Conservation (phyloP, 441 rosid genomes). For the Flueggea neowawraea region DNA sequence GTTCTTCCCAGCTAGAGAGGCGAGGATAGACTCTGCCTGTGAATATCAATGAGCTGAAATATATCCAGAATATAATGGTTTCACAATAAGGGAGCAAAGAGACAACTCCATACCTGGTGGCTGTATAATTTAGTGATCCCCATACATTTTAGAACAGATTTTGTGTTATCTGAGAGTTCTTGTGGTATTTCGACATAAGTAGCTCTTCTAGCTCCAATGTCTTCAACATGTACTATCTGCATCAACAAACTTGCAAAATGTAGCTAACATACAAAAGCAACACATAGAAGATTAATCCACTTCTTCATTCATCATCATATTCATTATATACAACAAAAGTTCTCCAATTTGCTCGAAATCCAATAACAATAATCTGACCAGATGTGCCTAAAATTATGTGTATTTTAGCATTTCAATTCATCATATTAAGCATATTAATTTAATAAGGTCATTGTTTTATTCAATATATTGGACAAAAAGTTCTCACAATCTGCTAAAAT, state of each 20-base stretch:
- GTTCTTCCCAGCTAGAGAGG: conserved; percentile 79
- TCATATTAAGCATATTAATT: too few species aligned
- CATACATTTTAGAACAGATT: conserved; percentile 57
- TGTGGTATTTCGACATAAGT: conserved; percentile 48
- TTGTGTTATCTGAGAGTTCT: conserved; percentile 62
- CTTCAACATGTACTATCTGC: conserved; percentile 87
- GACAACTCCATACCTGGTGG: conserved; percentile 70
- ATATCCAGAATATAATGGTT: conserved; percentile 11
- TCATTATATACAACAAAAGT: too few species aligned
- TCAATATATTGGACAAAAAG: too few species aligned
- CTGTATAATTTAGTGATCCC: conserved; percentile 75
- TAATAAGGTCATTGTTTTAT: too few species aligned
- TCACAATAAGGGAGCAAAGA: conserved; percentile 6
- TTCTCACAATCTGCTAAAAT: too few species aligned
- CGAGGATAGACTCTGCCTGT: conserved; percentile 79
- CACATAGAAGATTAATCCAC: too few species aligned
- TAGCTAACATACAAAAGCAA: conserved; percentile 14
- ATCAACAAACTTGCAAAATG: conserved; percentile 18
- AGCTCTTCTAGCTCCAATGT: conserved; percentile 61
- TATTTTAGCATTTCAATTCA: too few species aligned
- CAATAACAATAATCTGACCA: too few species aligned
- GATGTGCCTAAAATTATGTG: too few species aligned
- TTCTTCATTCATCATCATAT: too few species aligned
- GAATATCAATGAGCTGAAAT: conserved; percentile 17
- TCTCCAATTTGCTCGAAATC: too few species aligned